These are phyloP conservation scores for Fusarium guadeloupense DNA, from an alignment of 2,329 filamentous ascomycete genomes.

Conservation along the genomic window DNA sequence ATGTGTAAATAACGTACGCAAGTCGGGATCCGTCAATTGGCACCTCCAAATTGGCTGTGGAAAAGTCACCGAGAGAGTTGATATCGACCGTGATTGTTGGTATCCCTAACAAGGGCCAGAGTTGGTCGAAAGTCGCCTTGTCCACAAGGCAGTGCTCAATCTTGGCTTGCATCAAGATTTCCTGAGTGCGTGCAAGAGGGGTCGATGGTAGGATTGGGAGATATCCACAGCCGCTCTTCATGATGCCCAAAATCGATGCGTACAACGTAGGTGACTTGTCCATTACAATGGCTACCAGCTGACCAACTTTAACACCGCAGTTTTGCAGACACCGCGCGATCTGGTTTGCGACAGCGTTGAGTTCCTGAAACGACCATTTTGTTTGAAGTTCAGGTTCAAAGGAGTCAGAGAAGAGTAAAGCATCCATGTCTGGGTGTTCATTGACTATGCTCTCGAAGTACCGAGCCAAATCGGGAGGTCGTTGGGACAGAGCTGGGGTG, in stretches of 20 bases:
- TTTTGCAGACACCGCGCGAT: constrained; percentile 65
- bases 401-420: constrained; percentile 70
- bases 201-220: constrained; percentile 81
- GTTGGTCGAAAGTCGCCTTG: constrained; percentile 24
- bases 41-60: constrained; percentile 50
- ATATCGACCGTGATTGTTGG: constrained; percentile 49
- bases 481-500: constrained; percentile 45
- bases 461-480: constrained; percentile 56
- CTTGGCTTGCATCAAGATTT: constrained; percentile 70
- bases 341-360: constrained; percentile 71
- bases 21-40: constrained; percentile 58
- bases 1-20: constrained; percentile 84
- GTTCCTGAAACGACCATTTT: constrained; percentile 68
- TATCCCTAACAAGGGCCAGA: constrained; percentile 27
- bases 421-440: constrained; percentile 61
- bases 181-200: constrained; percentile 66
- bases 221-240: constrained; percentile 81
- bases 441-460: constrained; percentile 64
- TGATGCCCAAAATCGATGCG: constrained; percentile 74
- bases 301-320: constrained; percentile 58
- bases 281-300: constrained; percentile 77
- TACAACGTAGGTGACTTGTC: constrained; percentile 81
- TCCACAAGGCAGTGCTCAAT: constrained; percentile 59
- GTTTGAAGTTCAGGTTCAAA: constrained; percentile 41
- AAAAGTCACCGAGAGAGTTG: constrained; percentile 41